Percentiles rank a stretch among this genome's conserved stretches.
Evolutionary conservation across 805 yeast genomes (phyloP).

Genomic region (Wickerhamiella lipophila): DNA sequence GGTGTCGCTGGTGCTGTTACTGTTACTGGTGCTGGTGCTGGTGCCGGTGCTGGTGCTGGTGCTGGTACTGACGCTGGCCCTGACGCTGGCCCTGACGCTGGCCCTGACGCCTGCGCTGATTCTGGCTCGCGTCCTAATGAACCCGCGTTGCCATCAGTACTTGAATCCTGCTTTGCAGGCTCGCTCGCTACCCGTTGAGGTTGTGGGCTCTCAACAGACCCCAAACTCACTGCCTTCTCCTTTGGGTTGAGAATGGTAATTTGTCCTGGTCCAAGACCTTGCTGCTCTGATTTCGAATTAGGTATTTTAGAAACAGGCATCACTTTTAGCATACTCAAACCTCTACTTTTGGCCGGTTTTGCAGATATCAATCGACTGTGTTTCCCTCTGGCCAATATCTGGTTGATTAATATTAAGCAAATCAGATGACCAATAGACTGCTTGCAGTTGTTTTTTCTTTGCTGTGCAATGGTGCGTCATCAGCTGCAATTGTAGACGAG

Average conservation of each 20-base stretch:
- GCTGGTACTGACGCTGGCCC: neutral
- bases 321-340: neutral
- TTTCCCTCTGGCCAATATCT: neutral
- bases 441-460: neutral
- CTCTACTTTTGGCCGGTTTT: neutral
- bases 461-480: neutral
- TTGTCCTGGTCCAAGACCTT: conserved; percentile 6
- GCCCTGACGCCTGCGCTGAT: too few species aligned
- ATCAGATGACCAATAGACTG: neutral
- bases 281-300: neutral
- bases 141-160: too few species aligned
- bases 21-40: neutral
- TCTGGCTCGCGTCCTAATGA: too few species aligned
- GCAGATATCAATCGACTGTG: neutral
- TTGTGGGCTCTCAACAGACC: neutral
- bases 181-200: neutral
- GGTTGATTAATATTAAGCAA: neutral
- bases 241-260: conserved; percentile 6
- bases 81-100: too few species aligned
- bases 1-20: neutral
- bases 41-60: neutral
- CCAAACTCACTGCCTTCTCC: neutral
- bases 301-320: neutral
- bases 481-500: neutral
- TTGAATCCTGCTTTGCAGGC: too few species aligned